Percentiles rank a stretch among this genome's conserved stretches.
phyloP scores from a whole-genome alignment of 1,284 basidiomycete species.

The Rhodotorula sp. region DNA sequence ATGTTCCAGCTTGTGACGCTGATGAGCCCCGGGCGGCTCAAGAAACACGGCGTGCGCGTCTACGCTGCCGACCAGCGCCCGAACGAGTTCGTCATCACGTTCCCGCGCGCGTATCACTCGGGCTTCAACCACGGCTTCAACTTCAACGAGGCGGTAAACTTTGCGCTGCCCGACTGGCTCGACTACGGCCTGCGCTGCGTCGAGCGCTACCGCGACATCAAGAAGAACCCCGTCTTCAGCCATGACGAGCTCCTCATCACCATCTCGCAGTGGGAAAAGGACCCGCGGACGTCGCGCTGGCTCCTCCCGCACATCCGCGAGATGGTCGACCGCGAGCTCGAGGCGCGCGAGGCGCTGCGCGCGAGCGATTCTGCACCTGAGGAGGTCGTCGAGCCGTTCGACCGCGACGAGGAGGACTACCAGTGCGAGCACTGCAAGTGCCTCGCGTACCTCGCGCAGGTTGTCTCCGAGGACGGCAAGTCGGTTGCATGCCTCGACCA shows the following conservation, averaged over 20 bases:
- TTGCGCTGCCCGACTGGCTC: constrained; percentile 96
- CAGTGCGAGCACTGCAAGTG: constrained; percentile 92
- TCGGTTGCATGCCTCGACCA: constrained; percentile 86
- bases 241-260: constrained; percentile 96
- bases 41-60: constrained; percentile 87
- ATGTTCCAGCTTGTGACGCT: constrained; percentile 97
- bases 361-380: constrained; percentile 56
- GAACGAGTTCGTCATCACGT: constrained; percentile 96
- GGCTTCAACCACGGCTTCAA: constrained; percentile 73
- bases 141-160: constrained; percentile 99
- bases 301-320: constrained; percentile 77
- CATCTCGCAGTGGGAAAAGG: constrained; percentile 87
- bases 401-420: constrained; percentile 87
- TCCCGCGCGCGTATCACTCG: constrained; percentile 97
- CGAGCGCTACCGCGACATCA: constrained; percentile 77
- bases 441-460: constrained; percentile 93
- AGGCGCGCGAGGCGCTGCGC: constrained; percentile 63
- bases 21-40: constrained; percentile 90
- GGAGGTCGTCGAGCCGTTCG: constrained; percentile 74
- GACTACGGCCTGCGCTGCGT: constrained; percentile 83
- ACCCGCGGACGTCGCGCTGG: constrained; percentile 93
- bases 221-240: constrained; percentile 94
- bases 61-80: constrained; percentile 94
- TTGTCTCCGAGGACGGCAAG: constrained; percentile 70
- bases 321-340: constrained; percentile 84